Conservation (phyloP, 352 stramenopile genomes). For the Peronospora destructor region DNA sequence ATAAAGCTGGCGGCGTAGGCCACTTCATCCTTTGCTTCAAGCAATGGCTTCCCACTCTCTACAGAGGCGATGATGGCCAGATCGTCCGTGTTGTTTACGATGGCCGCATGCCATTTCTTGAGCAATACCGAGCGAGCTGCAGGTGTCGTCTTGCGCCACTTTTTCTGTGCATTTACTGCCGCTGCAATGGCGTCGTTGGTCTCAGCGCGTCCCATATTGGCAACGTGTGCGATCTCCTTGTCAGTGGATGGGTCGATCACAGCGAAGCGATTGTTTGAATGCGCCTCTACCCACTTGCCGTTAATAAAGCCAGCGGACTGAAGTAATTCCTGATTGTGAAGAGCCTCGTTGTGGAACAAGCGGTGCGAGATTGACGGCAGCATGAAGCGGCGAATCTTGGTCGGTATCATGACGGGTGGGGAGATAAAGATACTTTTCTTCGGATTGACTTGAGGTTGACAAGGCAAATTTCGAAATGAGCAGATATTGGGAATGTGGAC, state of each 20-base stretch:
- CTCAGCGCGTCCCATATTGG: conserved; percentile 63
- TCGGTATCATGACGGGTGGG: conserved; percentile 20
- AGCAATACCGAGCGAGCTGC: conserved; percentile 51
- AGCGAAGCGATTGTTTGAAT: conserved; percentile 46
- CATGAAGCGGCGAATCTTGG: conserved; percentile 27
- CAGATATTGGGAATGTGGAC: too few relatives aligned
- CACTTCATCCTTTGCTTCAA: conserved; percentile 92
- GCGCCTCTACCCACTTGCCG: conserved; percentile 66
- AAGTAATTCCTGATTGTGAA: conserved; percentile 53
- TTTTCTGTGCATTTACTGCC: conserved; percentile 52
- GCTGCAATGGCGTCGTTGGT: conserved; percentile 66
- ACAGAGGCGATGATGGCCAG: conserved; percentile 91
- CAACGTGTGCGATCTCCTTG: conserved; percentile 57
- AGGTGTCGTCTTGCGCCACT: conserved; percentile 54
- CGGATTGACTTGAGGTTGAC: conserved; percentile 3
- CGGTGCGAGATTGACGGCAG: conserved; percentile 16
- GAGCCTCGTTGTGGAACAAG: conserved; percentile 51
- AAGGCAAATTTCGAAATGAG: conserved; percentile 31
- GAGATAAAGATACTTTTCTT: neutral
- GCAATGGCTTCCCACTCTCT: conserved; percentile 95
- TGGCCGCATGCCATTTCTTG: conserved; percentile 78
- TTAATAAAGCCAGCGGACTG: conserved; percentile 72
- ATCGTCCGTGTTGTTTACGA: conserved; percentile 64
- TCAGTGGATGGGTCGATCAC: conserved; percentile 75
- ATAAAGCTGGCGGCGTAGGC: conserved; percentile 92